These are phyloP conservation scores for Nigrospora osmanthi DNA, from an alignment of 2,329 filamentous ascomycete genomes.

Conservation along the genomic window DNA sequence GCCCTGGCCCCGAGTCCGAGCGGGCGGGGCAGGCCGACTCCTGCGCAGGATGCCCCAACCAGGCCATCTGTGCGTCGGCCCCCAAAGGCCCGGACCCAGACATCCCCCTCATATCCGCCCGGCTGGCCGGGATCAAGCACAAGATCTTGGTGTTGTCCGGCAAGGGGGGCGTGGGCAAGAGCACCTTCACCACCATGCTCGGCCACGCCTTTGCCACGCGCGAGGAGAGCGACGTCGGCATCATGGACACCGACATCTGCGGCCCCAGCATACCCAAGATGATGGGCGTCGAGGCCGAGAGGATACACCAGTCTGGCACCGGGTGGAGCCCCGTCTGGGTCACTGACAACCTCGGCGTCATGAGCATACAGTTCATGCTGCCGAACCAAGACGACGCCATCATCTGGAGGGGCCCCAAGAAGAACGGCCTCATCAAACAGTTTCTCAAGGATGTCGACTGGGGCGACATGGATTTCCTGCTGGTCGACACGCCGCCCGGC, in stretches of 20 bases:
- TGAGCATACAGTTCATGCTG: conserved; percentile 98
- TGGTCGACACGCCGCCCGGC: conserved; percentile 93
- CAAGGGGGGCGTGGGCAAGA: conserved; percentile 96
- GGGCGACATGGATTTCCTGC: conserved; percentile 87
- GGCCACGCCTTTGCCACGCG: conserved; percentile 84
- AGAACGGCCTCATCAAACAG: conserved; percentile 96
- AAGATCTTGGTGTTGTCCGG: conserved; percentile 90
- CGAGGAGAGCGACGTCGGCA: conserved; percentile 70
- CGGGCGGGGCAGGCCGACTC: conserved; percentile 66
- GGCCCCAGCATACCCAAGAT: conserved; percentile 96
- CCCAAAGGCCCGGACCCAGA: conserved; percentile 95
- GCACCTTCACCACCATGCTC: conserved; percentile 82
- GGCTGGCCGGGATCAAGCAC: conserved; percentile 74
- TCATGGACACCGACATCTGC: conserved; percentile 98
- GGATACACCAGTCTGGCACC: conserved; percentile 79
- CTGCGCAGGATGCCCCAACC: conserved; percentile 92
- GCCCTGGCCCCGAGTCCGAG: conserved; percentile 79
- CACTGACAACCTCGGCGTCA: conserved; percentile 84
- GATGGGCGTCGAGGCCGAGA: conserved; percentile 94
- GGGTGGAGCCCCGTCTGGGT: conserved; percentile 98
- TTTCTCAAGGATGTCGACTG: conserved; percentile 97
- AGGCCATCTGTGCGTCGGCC: conserved; percentile 86
- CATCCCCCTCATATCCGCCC: conserved; percentile 77
- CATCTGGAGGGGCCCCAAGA: conserved; percentile 97
- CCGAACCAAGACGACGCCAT: conserved; percentile 89